Conservation (phyloP, 768 basidiomycete genomes). For the Suillus bovinus region DNA sequence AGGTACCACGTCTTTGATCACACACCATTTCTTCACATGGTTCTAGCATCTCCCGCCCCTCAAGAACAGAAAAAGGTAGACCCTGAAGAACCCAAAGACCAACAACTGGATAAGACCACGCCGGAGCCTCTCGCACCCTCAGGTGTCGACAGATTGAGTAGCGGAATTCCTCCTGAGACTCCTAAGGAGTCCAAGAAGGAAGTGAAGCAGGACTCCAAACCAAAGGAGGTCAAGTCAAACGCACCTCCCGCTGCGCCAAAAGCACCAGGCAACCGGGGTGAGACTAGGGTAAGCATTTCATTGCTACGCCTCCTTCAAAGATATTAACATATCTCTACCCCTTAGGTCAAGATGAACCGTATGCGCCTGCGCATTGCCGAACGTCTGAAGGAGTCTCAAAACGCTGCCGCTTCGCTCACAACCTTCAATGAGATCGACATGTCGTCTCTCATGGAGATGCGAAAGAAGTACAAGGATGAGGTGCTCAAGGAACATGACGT, state of each 20-base stretch:
- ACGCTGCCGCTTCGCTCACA: slow-evolving; percentile 92
- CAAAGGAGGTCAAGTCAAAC: slow-evolving; percentile 33
- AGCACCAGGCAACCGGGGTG: slow-evolving; percentile 61
- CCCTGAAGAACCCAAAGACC: slow-evolving; percentile 44
- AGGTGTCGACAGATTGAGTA: slow-evolving; percentile 25
- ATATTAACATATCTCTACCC: neutral
- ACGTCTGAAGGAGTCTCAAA: slow-evolving; percentile 97
- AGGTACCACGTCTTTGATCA: slow-evolving; percentile 20
- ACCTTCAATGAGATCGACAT: slow-evolving; percentile 99
- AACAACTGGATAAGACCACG: slow-evolving; percentile 47
- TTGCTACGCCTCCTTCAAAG: neutral
- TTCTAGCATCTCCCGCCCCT: slow-evolving; percentile 32
- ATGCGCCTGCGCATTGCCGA: slow-evolving; percentile 98
- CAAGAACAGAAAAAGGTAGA: slow-evolving; percentile 39
- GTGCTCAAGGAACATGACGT: slow-evolving; percentile 90
- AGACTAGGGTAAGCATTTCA: slow-evolving; percentile 70
- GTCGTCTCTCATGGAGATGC: slow-evolving; percentile 92
- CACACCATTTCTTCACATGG: slow-evolving; percentile 13
- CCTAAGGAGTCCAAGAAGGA: slow-evolving; percentile 38
- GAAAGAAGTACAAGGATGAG: slow-evolving; percentile 90
- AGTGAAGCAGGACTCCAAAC: slow-evolving; percentile 33
- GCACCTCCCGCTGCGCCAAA: slow-evolving; percentile 32
- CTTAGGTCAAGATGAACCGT: slow-evolving; percentile 94
- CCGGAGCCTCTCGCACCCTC: slow-evolving; percentile 48
- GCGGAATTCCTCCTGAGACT: slow-evolving; percentile 25